Evolutionary conservation across 208 protist species (phyloP).

Genomic region (Angomonas desouzai): DNA sequence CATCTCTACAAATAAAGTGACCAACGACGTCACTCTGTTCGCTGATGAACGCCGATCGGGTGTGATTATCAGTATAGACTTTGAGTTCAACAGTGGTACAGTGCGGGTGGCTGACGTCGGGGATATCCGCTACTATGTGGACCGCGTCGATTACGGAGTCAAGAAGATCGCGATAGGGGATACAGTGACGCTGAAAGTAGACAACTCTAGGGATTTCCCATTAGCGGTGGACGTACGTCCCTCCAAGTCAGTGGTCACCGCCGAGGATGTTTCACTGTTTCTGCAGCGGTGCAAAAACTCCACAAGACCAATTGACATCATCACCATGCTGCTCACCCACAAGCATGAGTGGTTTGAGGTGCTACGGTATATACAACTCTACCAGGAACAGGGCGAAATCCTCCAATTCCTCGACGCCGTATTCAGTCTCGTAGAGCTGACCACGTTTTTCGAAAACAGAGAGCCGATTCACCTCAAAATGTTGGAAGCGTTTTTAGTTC

Average conservation of each 20-base stretch:
- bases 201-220: conserved; percentile 72
- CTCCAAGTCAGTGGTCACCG: conserved; percentile 49
- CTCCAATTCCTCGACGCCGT: conserved; percentile 45
- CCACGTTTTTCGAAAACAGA: conserved; percentile 79
- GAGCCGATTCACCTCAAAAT: conserved; percentile 80
- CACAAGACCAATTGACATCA: conserved; percentile 51
- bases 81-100: conserved; percentile 67
- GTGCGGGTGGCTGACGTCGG: conserved; percentile 57
- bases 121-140: conserved; percentile 82
- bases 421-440: conserved; percentile 66
- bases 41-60: conserved; percentile 74
- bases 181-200: conserved; percentile 70
- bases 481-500: conserved; percentile 59
- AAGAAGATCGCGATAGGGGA: conserved; percentile 63
- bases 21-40: conserved; percentile 23
- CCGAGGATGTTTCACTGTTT: conserved; percentile 67
- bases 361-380: conserved; percentile 43
- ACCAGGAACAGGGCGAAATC: conserved; percentile 20
- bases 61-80: conserved; percentile 64
- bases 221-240: conserved; percentile 77
- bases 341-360: conserved; percentile 72
- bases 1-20: not conserved
- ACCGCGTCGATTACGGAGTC: conserved; percentile 78
- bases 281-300: conserved; percentile 50
- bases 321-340: conserved; percentile 79